phyloP scores from a whole-genome alignment of 179 eudicot genomes.

The Patellifolia procumbens region DNA sequence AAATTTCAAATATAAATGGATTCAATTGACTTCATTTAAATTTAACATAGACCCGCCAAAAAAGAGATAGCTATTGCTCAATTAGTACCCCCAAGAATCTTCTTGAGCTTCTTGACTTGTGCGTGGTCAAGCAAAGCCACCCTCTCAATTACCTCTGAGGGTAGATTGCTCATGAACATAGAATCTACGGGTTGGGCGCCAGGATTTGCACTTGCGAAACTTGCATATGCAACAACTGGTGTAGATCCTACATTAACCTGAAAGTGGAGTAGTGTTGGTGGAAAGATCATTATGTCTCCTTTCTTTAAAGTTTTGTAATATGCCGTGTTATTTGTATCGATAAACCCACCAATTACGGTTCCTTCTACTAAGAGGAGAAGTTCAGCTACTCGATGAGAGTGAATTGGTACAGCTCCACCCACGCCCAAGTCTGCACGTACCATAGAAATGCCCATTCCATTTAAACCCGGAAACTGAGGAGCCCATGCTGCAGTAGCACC shows the following conservation, averaged over 20 bases:
- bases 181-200: not conserved
- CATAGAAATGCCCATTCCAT: conserved; percentile 11
- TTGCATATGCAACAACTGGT: conserved; percentile 9
- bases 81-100: conserved; percentile 1
- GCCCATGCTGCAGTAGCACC: not conserved
- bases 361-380: not conserved
- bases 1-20: too few relatives aligned
- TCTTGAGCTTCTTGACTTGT: conserved; percentile 11
- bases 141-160: conserved; percentile 3
- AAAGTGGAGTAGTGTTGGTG: not conserved
- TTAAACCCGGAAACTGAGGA: not conserved
- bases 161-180: not conserved
- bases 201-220: conserved; percentile 12
- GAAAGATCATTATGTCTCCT: conserved; percentile 4
- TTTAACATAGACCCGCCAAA: too few relatives aligned
- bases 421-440: not conserved
- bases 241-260: conserved; percentile 4
- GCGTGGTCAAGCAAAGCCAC: conserved; percentile 4
- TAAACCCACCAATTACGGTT: not conserved
- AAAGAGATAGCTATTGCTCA: not conserved
- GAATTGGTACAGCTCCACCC: conserved; percentile 7
- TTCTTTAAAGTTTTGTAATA: not conserved
- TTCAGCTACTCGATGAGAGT: conserved; percentile 3
- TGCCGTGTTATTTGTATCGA: not conserved
- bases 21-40: too few relatives aligned